Evolutionary conservation across 2,329 filamentous ascomycete genomes (phyloP).

Genomic region (Neofusicoccum umdonicola): DNA sequence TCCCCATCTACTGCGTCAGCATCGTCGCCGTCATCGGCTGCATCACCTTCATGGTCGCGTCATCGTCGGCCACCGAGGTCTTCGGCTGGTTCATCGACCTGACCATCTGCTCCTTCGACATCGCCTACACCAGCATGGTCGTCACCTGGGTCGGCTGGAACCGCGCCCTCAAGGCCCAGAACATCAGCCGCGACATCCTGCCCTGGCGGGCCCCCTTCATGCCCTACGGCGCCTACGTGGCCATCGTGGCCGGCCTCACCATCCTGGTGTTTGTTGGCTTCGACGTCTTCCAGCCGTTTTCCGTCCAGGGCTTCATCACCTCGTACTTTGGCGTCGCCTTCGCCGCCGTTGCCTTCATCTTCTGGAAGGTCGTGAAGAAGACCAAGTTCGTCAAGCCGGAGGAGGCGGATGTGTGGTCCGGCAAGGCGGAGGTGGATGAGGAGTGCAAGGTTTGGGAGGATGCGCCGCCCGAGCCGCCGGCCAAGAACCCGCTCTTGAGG

Average conservation of each 20-base stretch:
- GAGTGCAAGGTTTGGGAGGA: constrained; percentile 12
- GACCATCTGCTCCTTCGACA: constrained; percentile 65
- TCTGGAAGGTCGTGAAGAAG: constrained; percentile 30
- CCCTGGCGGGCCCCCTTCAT: constrained; percentile 1
- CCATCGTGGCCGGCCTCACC: not conserved
- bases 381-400: constrained; percentile 26
- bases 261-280: constrained; percentile 1
- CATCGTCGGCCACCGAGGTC: constrained; percentile 63
- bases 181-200: constrained; percentile 50
- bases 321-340: constrained; percentile 10
- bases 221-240: constrained; percentile 5
- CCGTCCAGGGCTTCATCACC: constrained; percentile 4
- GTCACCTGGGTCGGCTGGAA: constrained; percentile 60
- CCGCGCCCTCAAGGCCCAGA: constrained; percentile 47
- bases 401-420: constrained; percentile 10
- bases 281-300: constrained; percentile 6
- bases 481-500: not conserved
- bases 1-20: constrained; percentile 71
- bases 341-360: constrained; percentile 24
- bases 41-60: constrained; percentile 72
- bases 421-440: constrained; percentile 2
- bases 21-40: constrained; percentile 67
- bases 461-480: not conserved
- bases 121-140: constrained; percentile 50
- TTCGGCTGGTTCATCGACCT: constrained; percentile 71